These are phyloP conservation scores for Crucihimalaya himalaica DNA, from an alignment of 345 rosid species.

Conservation along the genomic window DNA sequence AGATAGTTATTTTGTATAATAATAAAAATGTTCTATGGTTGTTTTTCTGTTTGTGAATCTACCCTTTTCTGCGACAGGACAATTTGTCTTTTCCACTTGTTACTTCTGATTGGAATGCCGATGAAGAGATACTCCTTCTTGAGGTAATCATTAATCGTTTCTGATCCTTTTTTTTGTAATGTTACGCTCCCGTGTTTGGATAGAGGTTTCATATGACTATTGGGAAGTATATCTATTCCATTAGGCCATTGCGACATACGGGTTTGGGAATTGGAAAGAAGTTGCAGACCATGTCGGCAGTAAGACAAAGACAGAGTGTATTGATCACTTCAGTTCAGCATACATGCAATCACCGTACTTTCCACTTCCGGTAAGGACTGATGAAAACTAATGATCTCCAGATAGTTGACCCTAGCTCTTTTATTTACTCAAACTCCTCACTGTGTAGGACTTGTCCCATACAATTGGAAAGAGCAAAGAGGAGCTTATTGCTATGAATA, in stretches of 20 bases:
- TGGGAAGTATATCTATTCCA: conserved; percentile 29
- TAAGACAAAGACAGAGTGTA: conserved; percentile 73
- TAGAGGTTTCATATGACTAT: conserved; percentile 38
- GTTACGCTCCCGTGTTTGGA: conserved; percentile 13
- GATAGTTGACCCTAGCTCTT: background rate
- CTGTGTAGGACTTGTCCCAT: conserved; percentile 75
- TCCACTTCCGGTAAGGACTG: conserved; percentile 79
- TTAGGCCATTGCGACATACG: conserved; percentile 94
- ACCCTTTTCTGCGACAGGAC: conserved; percentile 57
- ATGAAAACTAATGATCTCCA: conserved; percentile 4
- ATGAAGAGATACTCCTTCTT: conserved; percentile 89
- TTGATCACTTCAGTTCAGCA: conserved; percentile 69
- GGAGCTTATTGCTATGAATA: conserved; percentile 92
- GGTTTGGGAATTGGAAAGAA: conserved; percentile 95
- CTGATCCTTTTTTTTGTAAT: background rate
- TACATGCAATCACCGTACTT: conserved; percentile 83
- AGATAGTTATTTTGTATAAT: background rate
- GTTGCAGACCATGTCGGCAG: conserved; percentile 90
- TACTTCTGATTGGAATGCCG: conserved; percentile 92
- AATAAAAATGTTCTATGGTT: background rate
- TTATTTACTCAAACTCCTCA: conserved; percentile 20
- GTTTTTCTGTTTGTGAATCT: background rate
- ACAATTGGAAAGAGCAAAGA: conserved; percentile 85
- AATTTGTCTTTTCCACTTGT: conserved; percentile 88
- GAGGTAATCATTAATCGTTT: conserved; percentile 56